phyloP scores from a whole-genome alignment of 2,329 filamentous ascomycete genomes.

The Apiospora kogelbergensis region DNA sequence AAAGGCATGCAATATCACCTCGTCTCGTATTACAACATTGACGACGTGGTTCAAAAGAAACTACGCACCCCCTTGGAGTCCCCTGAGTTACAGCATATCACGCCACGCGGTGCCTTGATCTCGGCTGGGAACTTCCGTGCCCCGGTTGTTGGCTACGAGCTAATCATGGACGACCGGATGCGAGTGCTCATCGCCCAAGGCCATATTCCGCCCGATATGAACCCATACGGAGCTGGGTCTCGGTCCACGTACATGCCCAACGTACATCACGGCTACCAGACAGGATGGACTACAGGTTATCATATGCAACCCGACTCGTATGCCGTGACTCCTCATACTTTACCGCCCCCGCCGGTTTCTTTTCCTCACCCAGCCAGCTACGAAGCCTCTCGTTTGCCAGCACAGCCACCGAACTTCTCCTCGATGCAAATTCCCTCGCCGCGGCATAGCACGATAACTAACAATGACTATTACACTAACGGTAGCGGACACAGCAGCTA shows the following conservation, averaged over 20 bases:
- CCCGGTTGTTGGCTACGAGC: slow-evolving; percentile 55
- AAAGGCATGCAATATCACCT: slow-evolving; percentile 78
- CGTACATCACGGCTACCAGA: neutral
- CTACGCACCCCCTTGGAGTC: slow-evolving; percentile 60
- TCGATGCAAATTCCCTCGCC: neutral
- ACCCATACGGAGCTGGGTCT: neutral
- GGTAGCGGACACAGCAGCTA: neutral
- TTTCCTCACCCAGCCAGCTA: neutral
- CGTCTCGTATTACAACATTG: slow-evolving; percentile 83
- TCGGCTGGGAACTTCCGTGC: slow-evolving; percentile 66
- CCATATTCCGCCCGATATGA: neutral
- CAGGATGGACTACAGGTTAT: neutral
- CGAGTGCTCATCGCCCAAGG: neutral
- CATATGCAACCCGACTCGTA: neutral
- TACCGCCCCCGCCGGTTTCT: slow-evolving; percentile 9
- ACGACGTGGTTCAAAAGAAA: slow-evolving; percentile 69
- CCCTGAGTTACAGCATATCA: slow-evolving; percentile 46
- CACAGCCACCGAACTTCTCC: neutral
- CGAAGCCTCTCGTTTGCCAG: neutral
- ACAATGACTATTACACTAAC: neutral
- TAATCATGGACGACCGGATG: slow-evolving; percentile 14
- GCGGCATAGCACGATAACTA: slow-evolving; percentile 1
- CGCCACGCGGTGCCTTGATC: slow-evolving; percentile 58
- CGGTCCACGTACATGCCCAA: slow-evolving; percentile 16
- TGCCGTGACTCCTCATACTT: neutral